Evolutionary conservation across 768 basidiomycete genomes (phyloP).

Genomic region (Boletellus sp.): DNA sequence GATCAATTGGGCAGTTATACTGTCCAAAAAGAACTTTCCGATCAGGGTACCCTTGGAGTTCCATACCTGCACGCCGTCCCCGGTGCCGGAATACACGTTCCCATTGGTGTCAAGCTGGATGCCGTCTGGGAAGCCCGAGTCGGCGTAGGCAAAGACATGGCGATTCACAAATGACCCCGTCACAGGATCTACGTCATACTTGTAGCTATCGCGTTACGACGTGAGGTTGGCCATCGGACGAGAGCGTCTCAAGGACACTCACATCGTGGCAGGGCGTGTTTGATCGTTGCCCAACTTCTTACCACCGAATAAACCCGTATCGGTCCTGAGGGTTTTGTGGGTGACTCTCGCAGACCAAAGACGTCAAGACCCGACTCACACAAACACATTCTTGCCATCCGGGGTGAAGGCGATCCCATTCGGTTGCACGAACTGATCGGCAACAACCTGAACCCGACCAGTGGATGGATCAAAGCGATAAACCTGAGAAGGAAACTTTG

Average conservation of each 20-base stretch:
- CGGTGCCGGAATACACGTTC: constrained; percentile 65
- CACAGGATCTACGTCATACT: constrained; percentile 60
- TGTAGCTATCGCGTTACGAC: constrained; percentile 52
- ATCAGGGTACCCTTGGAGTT: constrained; percentile 51
- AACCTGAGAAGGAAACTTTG: constrained; percentile 69
- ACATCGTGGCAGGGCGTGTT: constrained; percentile 69
- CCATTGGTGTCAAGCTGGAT: constrained; percentile 60
- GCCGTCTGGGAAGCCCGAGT: constrained; percentile 66
- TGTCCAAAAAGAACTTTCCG: constrained; percentile 58
- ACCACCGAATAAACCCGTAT: constrained; percentile 36
- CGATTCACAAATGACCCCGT: constrained; percentile 56
- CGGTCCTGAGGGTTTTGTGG: constrained; percentile 27
- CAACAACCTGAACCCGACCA: constrained; percentile 64
- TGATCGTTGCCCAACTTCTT: constrained; percentile 51
- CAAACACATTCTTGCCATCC: constrained; percentile 61
- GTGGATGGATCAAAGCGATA: constrained; percentile 70
- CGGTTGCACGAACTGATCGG: constrained; percentile 68
- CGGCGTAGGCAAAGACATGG: constrained; percentile 63
- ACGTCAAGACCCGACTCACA: constrained; percentile 36
- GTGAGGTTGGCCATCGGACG: too few species aligned
- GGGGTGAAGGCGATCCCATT: constrained; percentile 74
- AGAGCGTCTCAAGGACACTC: constrained; percentile 30
- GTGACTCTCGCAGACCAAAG: background rate
- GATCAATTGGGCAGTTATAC: constrained; percentile 34
- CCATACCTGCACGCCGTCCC: constrained; percentile 68